These are phyloP conservation scores for Claviceps sp. DNA, from an alignment of 2,329 filamentous ascomycete genomes.

Conservation along the genomic window DNA sequence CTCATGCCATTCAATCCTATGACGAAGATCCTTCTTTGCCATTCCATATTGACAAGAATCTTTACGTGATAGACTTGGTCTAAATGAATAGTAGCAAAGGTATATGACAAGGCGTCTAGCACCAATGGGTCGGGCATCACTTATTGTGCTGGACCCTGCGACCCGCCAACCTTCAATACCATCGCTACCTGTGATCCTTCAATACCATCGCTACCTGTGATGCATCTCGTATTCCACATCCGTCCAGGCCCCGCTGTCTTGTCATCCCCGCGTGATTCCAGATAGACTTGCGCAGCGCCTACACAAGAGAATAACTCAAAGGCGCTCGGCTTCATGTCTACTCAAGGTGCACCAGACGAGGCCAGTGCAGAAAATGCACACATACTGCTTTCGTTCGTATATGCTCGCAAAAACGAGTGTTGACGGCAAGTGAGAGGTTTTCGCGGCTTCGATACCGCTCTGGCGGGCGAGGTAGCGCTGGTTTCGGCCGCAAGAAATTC, in stretches of 20 bases:
- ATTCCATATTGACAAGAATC: conserved; percentile 87
- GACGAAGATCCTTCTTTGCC: conserved; percentile 82
- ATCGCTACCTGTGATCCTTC: conserved; percentile 77
- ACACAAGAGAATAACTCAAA: conserved; percentile 91
- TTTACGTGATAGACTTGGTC: conserved; percentile 78
- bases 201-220: conserved; percentile 39
- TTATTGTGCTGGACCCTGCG: conserved; percentile 78
- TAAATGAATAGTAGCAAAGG: conserved; percentile 59
- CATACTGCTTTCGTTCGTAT: conserved; percentile 47
- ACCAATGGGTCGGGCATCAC: conserved; percentile 68
- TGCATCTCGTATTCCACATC: conserved; percentile 92
- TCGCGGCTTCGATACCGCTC: conserved; percentile 57
- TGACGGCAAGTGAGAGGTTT: conserved; percentile 65
- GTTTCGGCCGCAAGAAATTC: conserved; percentile 77
- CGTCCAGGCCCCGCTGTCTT: conserved; percentile 81
- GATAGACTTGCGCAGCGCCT: conserved; percentile 93
- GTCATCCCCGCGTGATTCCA: conserved; percentile 88
- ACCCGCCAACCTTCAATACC: conserved; percentile 83
- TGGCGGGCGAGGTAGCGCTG: conserved; percentile 62
- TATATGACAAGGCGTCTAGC: conserved; percentile 71
- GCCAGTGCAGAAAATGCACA: conserved; percentile 7
- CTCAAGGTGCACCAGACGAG: conserved; percentile 34
- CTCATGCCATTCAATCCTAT: conserved; percentile 83
- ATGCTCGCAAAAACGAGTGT: conserved; percentile 72
- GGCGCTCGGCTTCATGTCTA: conserved; percentile 67